These are phyloP conservation scores for Backusella circina DNA, from an alignment of 192 early-diverging fungal genomes.

Conservation along the genomic window DNA sequence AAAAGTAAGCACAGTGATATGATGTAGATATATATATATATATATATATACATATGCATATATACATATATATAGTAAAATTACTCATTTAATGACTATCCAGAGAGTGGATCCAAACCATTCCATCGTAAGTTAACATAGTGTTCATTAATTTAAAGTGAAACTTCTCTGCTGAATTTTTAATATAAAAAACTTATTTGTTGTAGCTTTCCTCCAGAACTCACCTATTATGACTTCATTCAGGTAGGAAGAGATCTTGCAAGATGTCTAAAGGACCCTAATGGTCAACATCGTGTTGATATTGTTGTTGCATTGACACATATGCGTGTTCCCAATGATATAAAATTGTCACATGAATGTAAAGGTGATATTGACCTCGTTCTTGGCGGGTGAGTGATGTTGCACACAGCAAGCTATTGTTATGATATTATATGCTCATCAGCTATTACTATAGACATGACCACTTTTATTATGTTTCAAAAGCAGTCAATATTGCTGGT, in stretches of 20 bases:
- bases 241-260: conserved; percentile 40
- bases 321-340: conserved; percentile 68
- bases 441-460: conserved; percentile 44
- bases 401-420: background rate
- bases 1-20: conserved; percentile 39
- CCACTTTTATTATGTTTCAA: conserved; percentile 63
- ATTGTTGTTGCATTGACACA: conserved; percentile 71
- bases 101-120: conserved; percentile 66
- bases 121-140: conserved; percentile 39
- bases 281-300: conserved; percentile 48
- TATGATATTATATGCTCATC: background rate
- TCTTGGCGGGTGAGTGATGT: conserved; percentile 51
- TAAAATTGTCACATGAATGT: conserved; percentile 47
- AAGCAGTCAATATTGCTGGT: conserved; percentile 41
- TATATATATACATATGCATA: background rate
- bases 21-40: background rate
- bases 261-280: conserved; percentile 29
- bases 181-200: no score
- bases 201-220: conserved; percentile 47
- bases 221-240: conserved; percentile 59
- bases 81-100: background rate
- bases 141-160: background rate
- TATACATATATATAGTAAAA: background rate
- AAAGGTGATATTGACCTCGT: conserved; percentile 58
- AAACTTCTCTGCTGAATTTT: no score